Evolutionary conservation across 257 asterid species (phyloP).

Genomic region (Solanum verrucosum): DNA sequence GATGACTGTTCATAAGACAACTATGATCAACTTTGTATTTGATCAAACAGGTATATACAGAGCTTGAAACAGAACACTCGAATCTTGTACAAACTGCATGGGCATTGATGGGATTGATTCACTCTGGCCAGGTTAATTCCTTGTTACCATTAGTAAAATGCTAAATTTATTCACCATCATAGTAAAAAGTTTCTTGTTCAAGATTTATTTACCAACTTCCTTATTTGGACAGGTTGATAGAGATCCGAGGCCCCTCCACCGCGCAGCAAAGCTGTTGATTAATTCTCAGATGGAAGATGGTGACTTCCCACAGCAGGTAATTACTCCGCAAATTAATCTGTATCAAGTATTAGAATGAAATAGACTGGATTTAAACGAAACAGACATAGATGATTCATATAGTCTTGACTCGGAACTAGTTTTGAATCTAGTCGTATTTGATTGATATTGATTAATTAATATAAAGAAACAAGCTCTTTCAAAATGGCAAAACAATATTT

Average conservation of each 20-base stretch:
- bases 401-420: neutral
- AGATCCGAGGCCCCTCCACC: slow-evolving; percentile 57
- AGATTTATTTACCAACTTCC: neutral
- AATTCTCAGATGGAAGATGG: slow-evolving; percentile 73
- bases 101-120: slow-evolving; percentile 73
- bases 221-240: slow-evolving; percentile 20
- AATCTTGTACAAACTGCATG: slow-evolving; percentile 79
- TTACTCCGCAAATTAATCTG: neutral
- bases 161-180: neutral
- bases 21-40: neutral
- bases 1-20: neutral
- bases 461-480: neutral
- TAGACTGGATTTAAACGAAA: neutral
- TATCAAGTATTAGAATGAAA: neutral
- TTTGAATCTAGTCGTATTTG: neutral
- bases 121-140: slow-evolving; percentile 54
- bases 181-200: neutral
- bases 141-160: neutral
- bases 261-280: slow-evolving; percentile 59
- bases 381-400: neutral
- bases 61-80: slow-evolving; percentile 43
- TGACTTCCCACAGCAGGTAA: slow-evolving; percentile 77
- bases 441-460: neutral
- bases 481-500: neutral
- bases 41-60: slow-evolving; percentile 39